phyloP scores from a whole-genome alignment of 140 eudicot genomes.

The Oenanthe javanica region DNA sequence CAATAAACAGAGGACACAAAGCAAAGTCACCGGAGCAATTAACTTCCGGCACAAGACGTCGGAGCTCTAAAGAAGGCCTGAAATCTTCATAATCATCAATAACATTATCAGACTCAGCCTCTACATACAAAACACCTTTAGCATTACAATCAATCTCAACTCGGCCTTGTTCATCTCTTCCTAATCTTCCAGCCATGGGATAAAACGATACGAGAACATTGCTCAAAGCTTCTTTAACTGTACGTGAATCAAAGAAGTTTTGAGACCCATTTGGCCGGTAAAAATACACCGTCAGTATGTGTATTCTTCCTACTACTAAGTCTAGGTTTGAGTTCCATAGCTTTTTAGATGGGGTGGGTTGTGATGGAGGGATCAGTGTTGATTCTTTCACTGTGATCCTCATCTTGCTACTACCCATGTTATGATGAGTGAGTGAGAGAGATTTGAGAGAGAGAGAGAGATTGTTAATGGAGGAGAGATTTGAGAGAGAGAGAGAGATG shows the following conservation, averaged over 20 bases:
- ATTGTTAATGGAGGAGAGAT: neutral
- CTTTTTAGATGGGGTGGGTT: slow-evolving; percentile 17
- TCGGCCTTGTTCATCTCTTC: slow-evolving; percentile 32
- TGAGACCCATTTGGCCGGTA: slow-evolving; percentile 35
- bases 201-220: slow-evolving; percentile 40
- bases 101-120: slow-evolving; percentile 35
- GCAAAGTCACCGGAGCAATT: slow-evolving; percentile 50
- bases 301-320: slow-evolving; percentile 37
- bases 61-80: slow-evolving; percentile 31
- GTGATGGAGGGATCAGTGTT: slow-evolving; percentile 31
- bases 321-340: slow-evolving; percentile 59
- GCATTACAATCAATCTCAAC: slow-evolving; percentile 37
- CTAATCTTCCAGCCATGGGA: slow-evolving; percentile 51
- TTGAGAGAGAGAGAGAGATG: neutral
- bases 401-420: slow-evolving; percentile 13
- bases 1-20: slow-evolving; percentile 36
- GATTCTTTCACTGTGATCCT: slow-evolving; percentile 32
- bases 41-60: slow-evolving; percentile 29
- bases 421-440: neutral
- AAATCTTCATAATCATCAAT: slow-evolving; percentile 44
- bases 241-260: slow-evolving; percentile 33
- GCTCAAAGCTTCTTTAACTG: slow-evolving; percentile 35
- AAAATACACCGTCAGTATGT: slow-evolving; percentile 37
- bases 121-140: slow-evolving; percentile 42
- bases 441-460: neutral